Evolutionary conservation across 805 yeast species (phyloP), one percentile per base, ranked within the genome.

Genomic region (Wickerhamiella galacta): DNA sequence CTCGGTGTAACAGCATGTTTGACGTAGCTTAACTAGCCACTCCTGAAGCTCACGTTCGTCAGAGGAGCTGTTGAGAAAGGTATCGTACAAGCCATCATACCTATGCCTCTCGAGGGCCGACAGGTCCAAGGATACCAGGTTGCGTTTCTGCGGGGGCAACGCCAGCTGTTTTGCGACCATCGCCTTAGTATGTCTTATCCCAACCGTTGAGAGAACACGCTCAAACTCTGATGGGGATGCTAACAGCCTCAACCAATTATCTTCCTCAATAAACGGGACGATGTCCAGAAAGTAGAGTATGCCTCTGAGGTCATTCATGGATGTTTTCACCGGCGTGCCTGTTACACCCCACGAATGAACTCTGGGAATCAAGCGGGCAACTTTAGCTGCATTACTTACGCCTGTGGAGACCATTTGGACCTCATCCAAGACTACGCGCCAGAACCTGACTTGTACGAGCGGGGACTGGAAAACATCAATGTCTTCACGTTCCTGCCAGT

Each of bases 281-380:
- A 71, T 50, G 40, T 74, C 61, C 38, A 83, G 52, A 46, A 81
- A 87, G 10, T 70, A 64, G 21, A 85, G 49, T 4, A 82, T 62
- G 0, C 93, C 76, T 28, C 67, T 70, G 30, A 85, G 60, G 52
- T 87, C 95, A 20, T 61, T 51, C 26, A 78, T 54, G 25, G 70
- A 64, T 39, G 67, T 68, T 41, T 74, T 72, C 11, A 83, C 75
- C 0, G 95, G 93, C 0, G 98, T 90, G 5, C 98, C 98, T 1
- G 94, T 80, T 1, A 85, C 95, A 11, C 93, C 95, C 96, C 96
- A 90, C 0, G 94, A 72, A 55, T 90, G 95, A 29, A 71, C 68
- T 33, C 94, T 62, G 4, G 94, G 87, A 17, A 90, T 68, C 23
- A 79, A 57, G 2, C 78, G 61, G 0, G 94, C 82, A 36, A 83